A percentile compares a stretch with the other conserved stretches of the same genome.
Evolutionary conservation across 345 rosid species (phyloP).

Genomic region (Syzygium aqueum): DNA sequence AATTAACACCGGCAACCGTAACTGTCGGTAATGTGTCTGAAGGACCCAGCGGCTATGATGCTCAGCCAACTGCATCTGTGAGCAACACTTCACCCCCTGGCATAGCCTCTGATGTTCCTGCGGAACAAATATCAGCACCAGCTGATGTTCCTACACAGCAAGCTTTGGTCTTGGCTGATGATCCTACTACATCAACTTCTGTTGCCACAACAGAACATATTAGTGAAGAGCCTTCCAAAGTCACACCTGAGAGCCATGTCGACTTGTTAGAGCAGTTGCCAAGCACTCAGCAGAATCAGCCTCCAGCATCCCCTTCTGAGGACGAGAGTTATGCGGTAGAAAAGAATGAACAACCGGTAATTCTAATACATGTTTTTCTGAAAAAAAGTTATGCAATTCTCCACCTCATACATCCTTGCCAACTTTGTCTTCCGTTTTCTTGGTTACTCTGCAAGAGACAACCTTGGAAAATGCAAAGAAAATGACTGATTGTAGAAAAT

Average conservation of each 20-base stretch:
- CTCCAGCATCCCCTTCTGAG: slow-evolving; percentile 7
- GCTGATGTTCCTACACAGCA: background rate
- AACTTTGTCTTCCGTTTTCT: background rate
- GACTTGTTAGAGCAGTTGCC: slow-evolving; percentile 5
- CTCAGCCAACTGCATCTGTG: slow-evolving; percentile 6
- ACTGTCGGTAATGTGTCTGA: slow-evolving; percentile 4
- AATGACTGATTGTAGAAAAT: background rate
- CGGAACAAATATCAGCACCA: background rate
- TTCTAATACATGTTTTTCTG: background rate
- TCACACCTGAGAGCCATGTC: background rate
- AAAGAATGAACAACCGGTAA: background rate
- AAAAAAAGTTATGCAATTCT: background rate
- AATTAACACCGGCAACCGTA: slow-evolving; percentile 28
- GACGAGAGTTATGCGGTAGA: background rate
- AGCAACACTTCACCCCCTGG: background rate
- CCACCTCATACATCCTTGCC: background rate
- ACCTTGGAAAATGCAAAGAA: background rate
- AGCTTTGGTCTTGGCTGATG: background rate
- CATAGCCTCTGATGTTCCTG: background rate
- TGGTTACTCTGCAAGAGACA: background rate
- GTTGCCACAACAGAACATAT: slow-evolving; percentile 10
- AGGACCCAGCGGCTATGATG: slow-evolving; percentile 1
- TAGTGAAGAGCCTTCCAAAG: slow-evolving; percentile 10
- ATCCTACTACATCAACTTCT: slow-evolving; percentile 5
- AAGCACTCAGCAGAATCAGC: slow-evolving; percentile 8